Evolutionary conservation across 306 rosid species (phyloP).

Genomic region (Canavalia ensiformis): DNA sequence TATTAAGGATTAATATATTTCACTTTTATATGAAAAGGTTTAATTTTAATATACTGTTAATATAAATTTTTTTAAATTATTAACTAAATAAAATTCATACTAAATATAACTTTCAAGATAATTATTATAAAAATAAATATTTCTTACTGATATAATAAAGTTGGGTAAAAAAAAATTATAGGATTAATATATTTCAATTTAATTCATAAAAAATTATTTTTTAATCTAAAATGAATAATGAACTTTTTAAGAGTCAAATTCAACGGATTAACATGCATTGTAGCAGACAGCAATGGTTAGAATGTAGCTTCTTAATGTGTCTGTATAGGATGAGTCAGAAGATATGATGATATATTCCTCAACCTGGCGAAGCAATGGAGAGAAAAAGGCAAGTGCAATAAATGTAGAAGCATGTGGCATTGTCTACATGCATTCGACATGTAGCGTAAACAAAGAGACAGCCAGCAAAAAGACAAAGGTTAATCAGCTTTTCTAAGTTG

Average conservation of each 20-base stretch:
- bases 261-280: neutral
- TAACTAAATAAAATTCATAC: no score
- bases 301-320: conserved; percentile 25
- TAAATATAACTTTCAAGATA: no score
- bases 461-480: conserved; percentile 24
- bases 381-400: conserved; percentile 9
- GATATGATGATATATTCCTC: conserved; percentile 17
- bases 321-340: conserved; percentile 12
- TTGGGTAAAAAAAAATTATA: no score
- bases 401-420: conserved; percentile 32
- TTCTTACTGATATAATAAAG: no score
- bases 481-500: conserved; percentile 26
- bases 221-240: neutral
- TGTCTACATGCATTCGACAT: conserved; percentile 36
- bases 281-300: neutral
- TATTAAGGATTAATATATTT: no score
- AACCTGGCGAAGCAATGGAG: conserved; percentile 6
- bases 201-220: no score
- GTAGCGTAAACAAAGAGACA: conserved; percentile 38
- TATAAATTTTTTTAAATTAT: no score
- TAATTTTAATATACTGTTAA: no score
- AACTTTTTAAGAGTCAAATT: neutral
- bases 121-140: no score
- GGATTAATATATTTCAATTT: neutral
- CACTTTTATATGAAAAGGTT: neutral